A percentile compares a stretch with the other conserved stretches of the same genome.
Evolutionary conservation across 345 rosid species (phyloP).

Genomic region (Dipteronia dyeriana): DNA sequence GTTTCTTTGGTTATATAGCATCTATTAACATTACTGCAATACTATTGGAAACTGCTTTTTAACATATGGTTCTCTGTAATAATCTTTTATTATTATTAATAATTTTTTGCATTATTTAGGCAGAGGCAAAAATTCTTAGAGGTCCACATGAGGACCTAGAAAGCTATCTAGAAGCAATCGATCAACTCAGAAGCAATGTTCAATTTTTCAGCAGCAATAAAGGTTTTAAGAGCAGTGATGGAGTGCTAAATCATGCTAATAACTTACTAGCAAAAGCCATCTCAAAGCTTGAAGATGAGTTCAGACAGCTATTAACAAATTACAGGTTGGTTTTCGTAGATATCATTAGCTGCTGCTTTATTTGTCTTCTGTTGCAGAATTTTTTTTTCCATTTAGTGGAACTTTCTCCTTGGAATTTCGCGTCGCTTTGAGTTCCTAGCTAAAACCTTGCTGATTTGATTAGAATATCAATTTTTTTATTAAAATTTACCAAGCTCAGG

Average conservation of each 20-base stretch:
- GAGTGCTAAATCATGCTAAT: slow-evolving; percentile 68
- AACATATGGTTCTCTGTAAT: not conserved
- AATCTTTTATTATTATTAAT: not conserved
- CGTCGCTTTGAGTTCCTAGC: not conserved
- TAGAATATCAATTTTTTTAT: not conserved
- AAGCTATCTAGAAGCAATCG: slow-evolving; percentile 88
- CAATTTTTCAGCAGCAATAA: slow-evolving; percentile 69
- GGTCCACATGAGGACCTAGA: slow-evolving; percentile 98
- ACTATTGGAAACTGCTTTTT: not conserved
- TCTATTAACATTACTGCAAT: not conserved
- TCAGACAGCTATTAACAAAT: slow-evolving; percentile 65
- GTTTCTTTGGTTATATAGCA: not conserved
- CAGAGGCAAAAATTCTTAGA: slow-evolving; percentile 93
- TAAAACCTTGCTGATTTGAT: not conserved
- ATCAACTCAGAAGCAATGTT: slow-evolving; percentile 68
- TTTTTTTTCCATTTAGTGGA: not conserved
- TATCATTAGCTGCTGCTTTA: not conserved
- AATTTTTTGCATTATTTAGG: slow-evolving; percentile 34
- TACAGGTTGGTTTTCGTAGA: slow-evolving; percentile 58
- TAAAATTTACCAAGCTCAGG: not conserved
- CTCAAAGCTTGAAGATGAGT: slow-evolving; percentile 92
- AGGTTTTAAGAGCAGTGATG: slow-evolving; percentile 59
- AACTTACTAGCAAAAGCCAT: slow-evolving; percentile 76
- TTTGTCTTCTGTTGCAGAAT: not conserved
- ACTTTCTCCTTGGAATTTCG: not conserved